Percentiles rank a stretch among this genome's conserved stretches.
Evolutionary conservation across 345 rosid species (phyloP).

Genomic region (Lagerstroemia speciosa): DNA sequence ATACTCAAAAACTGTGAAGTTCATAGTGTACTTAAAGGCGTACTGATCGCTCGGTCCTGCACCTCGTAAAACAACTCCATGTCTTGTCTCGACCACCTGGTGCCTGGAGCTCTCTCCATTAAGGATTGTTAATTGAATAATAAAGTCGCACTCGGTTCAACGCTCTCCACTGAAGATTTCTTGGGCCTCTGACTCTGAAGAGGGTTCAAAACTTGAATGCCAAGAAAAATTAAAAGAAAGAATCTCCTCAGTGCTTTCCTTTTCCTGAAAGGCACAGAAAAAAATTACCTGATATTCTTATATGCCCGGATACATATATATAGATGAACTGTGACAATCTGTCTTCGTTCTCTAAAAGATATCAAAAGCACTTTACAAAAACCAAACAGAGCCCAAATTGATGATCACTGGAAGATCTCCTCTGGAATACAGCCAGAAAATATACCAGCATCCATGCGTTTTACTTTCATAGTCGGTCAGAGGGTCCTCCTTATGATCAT

Average conservation of each 20-base stretch:
- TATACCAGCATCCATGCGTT: conserved; percentile 19
- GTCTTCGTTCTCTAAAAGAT: neutral
- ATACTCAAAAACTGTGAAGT: neutral
- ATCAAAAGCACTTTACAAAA: neutral
- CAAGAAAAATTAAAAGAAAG: neutral
- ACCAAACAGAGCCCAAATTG: conserved; percentile 5
- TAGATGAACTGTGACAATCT: neutral
- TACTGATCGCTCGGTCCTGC: neutral
- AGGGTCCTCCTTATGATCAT: conserved; percentile 15
- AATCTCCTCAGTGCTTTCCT: neutral
- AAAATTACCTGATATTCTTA: neutral
- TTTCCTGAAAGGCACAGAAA: neutral
- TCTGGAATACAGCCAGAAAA: conserved; percentile 29
- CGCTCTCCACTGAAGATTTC: conserved; percentile 1
- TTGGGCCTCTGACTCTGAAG: neutral
- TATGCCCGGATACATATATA: no score
- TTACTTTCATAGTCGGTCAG: conserved; percentile 21
- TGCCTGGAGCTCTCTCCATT: conserved; percentile 50
- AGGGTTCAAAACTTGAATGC: neutral
- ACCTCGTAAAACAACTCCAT: conserved; percentile 81
- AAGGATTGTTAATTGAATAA: conserved; percentile 60
- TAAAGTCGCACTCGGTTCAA: conserved; percentile 15
- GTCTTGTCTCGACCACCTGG: conserved; percentile 76
- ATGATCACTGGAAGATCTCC: conserved; percentile 26
- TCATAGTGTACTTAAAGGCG: neutral